Evolutionary conservation across 192 early-diverging fungal species (phyloP), one percentile per base, ranked within the genome.

Genomic region (Thamnidium elegans): DNA sequence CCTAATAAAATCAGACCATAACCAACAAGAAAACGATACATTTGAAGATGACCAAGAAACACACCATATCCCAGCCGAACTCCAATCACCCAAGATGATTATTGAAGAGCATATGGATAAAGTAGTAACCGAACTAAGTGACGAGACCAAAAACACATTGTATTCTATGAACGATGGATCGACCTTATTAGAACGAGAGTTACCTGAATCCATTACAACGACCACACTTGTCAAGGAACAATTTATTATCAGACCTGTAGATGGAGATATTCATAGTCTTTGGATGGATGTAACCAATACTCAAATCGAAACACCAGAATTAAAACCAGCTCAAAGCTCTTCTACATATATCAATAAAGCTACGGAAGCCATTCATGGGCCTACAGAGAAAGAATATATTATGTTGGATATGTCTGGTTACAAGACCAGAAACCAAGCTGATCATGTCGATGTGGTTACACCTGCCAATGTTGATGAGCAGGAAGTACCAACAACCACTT

Each of bases 331-430:
- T 32, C 17, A 71, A 64, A 56, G 7, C 7, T 36, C 34, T 36
- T 36, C 34, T 36, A 7, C 34, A 4, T 7, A 36, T 36, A 36
- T 36, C 34, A 36, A 36, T 36, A 3, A 36, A 4, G n/a, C n/a
- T n/a, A n/a, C n/a, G n/a, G 34, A 36, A 3, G 65, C 68, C 45
- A 11, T 72, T n/a, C 69, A 70, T 34, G 68, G 67, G 19, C 64
- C 76, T 32, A 71, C 66, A 43, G 77, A 79, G 30, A 71, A 69
- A 13, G 75, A 80, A 42, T 72, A 66, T 8, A 72, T 79, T n/a
- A 50, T 82, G 36, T 67, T 81, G 14, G 79, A 81, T 59, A 82
- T 80, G 65, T 76, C 78, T 19, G 79, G 78, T 55, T 82, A 82
- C 56, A 80, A 82, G 48, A 79, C 75, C 10, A 71, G 78, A 39